Conservation (phyloP, 2,329 filamentous ascomycete genomes). For the Chaetothyriales sp. region DNA sequence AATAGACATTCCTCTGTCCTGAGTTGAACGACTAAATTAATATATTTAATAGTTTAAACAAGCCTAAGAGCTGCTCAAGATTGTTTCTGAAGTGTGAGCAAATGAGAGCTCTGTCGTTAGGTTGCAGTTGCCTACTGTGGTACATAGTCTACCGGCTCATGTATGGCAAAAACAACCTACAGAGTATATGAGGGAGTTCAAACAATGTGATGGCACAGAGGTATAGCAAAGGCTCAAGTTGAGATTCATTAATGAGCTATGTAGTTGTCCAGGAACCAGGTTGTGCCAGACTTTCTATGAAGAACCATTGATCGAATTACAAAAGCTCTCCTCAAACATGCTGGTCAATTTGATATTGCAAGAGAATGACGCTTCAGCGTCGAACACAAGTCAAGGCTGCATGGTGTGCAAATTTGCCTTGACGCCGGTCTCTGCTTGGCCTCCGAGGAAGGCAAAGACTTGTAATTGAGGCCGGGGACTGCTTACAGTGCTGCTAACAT, state of each 20-base stretch:
- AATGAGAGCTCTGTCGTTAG: too few relatives aligned
- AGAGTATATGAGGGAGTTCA: too few relatives aligned
- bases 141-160: too few relatives aligned
- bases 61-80: too few relatives aligned
- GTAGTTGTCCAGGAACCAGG: background rate
- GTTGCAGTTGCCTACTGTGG: too few relatives aligned
- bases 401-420: slow-evolving; percentile 6
- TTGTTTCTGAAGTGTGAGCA: too few relatives aligned
- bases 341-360: slow-evolving; percentile 28
- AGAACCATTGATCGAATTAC: slow-evolving; percentile 26
- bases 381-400: slow-evolving; percentile 14
- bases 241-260: too few relatives aligned
- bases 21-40: too few relatives aligned
- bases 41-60: too few relatives aligned
- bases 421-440: slow-evolving; percentile 11
- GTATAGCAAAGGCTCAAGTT: slow-evolving; percentile 34
- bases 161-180: too few relatives aligned
- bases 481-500: background rate
- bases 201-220: too few relatives aligned
- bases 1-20: too few relatives aligned
- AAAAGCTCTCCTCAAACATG: slow-evolving; percentile 34
- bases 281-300: slow-evolving; percentile 33
- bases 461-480: background rate
- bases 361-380: slow-evolving; percentile 17
- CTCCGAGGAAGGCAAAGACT: background rate